Evolutionary conservation across 164 flowering plant genomes (phyloP).

Genomic region (Tetrastigma voinierianum): DNA sequence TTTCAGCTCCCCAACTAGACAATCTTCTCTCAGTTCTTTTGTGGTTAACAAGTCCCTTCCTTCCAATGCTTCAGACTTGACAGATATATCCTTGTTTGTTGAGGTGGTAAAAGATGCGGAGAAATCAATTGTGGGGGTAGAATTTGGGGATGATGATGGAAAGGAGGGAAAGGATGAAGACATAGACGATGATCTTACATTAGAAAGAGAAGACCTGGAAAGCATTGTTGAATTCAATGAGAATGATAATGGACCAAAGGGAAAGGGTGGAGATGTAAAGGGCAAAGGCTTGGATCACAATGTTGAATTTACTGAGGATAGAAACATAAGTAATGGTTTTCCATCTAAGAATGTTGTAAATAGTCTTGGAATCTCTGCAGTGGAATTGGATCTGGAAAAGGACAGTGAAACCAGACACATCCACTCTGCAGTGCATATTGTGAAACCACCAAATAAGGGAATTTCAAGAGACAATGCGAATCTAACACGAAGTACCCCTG

Average conservation of each 20-base stretch:
- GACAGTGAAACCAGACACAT: constrained; percentile 11
- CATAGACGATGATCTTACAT: constrained; percentile 20
- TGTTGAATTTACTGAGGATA: constrained; percentile 28
- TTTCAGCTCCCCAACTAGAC: background rate
- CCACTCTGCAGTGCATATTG: constrained; percentile 25
- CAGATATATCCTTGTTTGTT: constrained; percentile 5
- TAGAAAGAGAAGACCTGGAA: background rate
- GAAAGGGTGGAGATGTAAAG: background rate
- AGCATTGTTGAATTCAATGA: too few species aligned
- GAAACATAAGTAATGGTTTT: constrained; percentile 15
- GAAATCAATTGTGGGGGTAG: constrained; percentile 8
- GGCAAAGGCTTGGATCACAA: constrained; percentile 12
- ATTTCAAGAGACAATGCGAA: constrained; percentile 14
- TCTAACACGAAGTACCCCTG: constrained; percentile 7
- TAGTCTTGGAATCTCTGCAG: constrained; percentile 4
- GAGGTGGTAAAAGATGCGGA: constrained; percentile 15
- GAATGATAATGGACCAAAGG: too few species aligned
- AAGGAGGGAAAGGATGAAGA: constrained; percentile 3
- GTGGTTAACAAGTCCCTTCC: constrained; percentile 24
- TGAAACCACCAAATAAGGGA: constrained; percentile 17
- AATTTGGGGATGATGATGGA: constrained; percentile 6
- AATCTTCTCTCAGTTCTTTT: constrained; percentile 23
- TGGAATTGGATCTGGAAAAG: constrained; percentile 14
- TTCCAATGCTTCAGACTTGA: constrained; percentile 21
- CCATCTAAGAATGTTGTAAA: constrained; percentile 14